Percentiles rank a stretch among this genome's conserved stretches.
These are phyloP conservation scores for Alternaria sp. DNA, from an alignment of 2,329 filamentous ascomycete genomes.

Conservation along the genomic window DNA sequence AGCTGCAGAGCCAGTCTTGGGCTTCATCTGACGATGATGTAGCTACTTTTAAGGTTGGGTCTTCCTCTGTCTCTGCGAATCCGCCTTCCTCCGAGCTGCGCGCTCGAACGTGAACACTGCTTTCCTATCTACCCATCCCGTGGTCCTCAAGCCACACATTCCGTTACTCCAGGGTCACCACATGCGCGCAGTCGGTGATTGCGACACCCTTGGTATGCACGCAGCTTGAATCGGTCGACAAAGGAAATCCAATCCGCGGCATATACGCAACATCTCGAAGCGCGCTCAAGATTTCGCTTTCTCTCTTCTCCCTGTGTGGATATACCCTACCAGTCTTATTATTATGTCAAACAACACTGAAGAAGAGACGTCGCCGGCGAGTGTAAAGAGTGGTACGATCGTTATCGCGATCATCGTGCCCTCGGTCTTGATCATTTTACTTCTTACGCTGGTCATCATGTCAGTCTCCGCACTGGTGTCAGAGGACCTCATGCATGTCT, in stretches of 20 bases:
- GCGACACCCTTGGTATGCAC: conserved; percentile 21
- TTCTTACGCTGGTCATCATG: conserved; percentile 41
- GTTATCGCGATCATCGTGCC: conserved; percentile 43
- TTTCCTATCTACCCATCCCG: not conserved
- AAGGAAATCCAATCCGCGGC: conserved; percentile 3
- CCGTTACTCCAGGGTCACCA: conserved; percentile 4
- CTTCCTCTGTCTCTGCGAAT: not conserved
- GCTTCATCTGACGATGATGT: conserved; percentile 20
- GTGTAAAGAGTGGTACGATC: conserved; percentile 20
- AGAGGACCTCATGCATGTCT: not conserved
- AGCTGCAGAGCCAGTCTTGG: conserved; percentile 24
- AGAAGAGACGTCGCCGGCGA: not conserved
- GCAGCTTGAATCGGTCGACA: conserved; percentile 18
- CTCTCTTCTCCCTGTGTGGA: not conserved
- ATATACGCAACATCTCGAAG: conserved; percentile 5
- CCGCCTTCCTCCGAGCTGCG: not conserved
- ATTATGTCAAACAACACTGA: conserved; percentile 24
- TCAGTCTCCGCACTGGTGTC: conserved; percentile 15
- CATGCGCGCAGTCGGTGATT: conserved; percentile 7
- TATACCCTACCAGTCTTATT: not conserved
- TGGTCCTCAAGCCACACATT: not conserved
- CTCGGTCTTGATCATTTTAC: conserved; percentile 37
- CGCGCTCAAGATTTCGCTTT: not conserved
- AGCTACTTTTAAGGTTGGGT: conserved; percentile 9
- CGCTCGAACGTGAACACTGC: conserved; percentile 11